Evolutionary conservation across 352 stramenopile species (phyloP).

Genomic region (Pythium utonaiense): DNA sequence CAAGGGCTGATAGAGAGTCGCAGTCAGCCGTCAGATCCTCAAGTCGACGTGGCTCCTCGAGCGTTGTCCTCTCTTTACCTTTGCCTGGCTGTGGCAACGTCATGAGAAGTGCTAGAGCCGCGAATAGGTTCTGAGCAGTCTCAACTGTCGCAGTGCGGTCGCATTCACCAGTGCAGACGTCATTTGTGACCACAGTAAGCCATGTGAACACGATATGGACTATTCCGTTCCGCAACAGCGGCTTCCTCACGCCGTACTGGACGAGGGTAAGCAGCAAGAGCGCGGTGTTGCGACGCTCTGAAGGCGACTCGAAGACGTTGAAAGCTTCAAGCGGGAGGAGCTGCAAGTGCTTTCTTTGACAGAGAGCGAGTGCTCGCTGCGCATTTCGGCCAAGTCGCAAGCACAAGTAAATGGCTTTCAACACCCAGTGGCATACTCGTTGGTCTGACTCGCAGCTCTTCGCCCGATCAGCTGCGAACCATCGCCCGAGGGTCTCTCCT

Average conservation of each 20-base stretch:
- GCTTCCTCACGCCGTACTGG: constrained; percentile 12
- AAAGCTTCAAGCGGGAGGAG: not conserved
- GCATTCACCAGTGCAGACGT: not conserved
- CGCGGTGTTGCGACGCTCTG: not conserved
- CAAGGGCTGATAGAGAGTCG: not conserved
- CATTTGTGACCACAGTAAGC: not conserved
- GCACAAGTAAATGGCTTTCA: constrained; percentile 15
- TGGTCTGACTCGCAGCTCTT: not conserved
- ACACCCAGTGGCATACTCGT: not conserved
- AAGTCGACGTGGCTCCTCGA: not conserved
- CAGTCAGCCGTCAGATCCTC: constrained; percentile 12
- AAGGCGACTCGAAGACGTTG: not conserved
- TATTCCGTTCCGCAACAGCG: not conserved
- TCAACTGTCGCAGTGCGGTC: not conserved
- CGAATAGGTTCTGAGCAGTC: constrained; percentile 8
- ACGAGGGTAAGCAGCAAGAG: constrained; percentile 4
- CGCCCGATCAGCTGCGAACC: not conserved
- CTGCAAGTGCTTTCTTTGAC: constrained; percentile 5
- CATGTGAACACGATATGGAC: not conserved
- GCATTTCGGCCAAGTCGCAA: constrained; percentile 1
- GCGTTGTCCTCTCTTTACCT: not conserved
- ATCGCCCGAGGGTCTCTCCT: constrained; percentile 1
- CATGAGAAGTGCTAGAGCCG: not conserved
- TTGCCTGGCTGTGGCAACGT: not conserved
- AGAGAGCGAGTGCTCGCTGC: constrained; percentile 7